Evolutionary conservation across 805 yeast species (phyloP).

Genomic region (Lachancea meyersii): DNA sequence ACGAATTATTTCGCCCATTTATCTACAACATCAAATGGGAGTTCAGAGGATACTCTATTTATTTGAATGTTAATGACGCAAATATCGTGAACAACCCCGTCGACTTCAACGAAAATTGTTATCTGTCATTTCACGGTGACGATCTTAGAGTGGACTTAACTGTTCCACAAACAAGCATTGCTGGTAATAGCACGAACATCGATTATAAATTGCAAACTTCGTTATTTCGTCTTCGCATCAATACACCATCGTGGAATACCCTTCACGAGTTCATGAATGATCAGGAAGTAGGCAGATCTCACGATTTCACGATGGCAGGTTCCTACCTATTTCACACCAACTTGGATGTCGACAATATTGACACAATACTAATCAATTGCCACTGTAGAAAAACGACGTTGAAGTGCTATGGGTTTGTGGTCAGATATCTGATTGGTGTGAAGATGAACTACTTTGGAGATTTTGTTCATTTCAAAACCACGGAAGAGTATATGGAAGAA

Average conservation of each 20-base stretch:
- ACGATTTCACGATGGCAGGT: conserved; percentile 56
- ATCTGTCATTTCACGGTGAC: conserved; percentile 65
- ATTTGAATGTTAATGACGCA: conserved; percentile 74
- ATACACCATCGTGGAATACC: conserved; percentile 92
- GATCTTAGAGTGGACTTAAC: conserved; percentile 39
- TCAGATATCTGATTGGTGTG: conserved; percentile 67
- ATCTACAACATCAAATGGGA: conserved; percentile 57
- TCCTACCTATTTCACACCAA: conserved; percentile 55
- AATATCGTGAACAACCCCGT: conserved; percentile 87
- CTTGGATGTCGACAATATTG: conserved; percentile 61
- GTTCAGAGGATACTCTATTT: conserved; percentile 51
- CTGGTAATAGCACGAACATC: conserved; percentile 46
- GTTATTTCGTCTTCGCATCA: conserved; percentile 52
- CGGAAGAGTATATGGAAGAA: conserved; percentile 64
- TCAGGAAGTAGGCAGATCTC: conserved; percentile 60
- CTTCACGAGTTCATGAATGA: conserved; percentile 59
- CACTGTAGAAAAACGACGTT: conserved; percentile 61
- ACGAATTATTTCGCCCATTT: conserved; percentile 72
- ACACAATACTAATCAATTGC: conserved; percentile 60
- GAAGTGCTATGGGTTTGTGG: conserved; percentile 70
- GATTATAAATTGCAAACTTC: conserved; percentile 50
- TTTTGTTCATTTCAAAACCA: conserved; percentile 70
- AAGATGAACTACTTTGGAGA: conserved; percentile 91
- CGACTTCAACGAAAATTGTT: conserved; percentile 75
- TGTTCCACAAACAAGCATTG: conserved; percentile 56